Evolutionary conservation across 495 filamentous ascomycete species (phyloP).

Genomic region (Articulospora tetracladia): DNA sequence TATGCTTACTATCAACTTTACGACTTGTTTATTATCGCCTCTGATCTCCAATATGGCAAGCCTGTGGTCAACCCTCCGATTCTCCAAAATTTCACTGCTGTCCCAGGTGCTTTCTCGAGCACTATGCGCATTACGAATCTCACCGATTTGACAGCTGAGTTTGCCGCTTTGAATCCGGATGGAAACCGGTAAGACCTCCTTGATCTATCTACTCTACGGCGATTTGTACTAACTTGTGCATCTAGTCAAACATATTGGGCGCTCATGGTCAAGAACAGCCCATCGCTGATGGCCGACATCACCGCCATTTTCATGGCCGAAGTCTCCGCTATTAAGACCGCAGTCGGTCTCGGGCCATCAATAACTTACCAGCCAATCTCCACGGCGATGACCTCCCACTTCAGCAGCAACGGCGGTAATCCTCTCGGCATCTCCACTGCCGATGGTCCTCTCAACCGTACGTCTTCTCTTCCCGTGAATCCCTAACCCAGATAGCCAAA

Average conservation of each 20-base stretch:
- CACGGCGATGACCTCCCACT: conserved; percentile 32
- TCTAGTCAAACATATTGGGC: conserved; percentile 41
- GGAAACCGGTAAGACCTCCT: conserved; percentile 36
- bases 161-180: conserved; percentile 35
- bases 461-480: background rate
- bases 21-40: conserved; percentile 33
- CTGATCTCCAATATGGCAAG: conserved; percentile 27
- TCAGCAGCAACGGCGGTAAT: conserved; percentile 45
- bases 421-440: conserved; percentile 44
- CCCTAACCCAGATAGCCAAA: background rate
- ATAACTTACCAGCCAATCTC: conserved; percentile 47
- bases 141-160: conserved; percentile 38
- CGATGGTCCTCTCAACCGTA: conserved; percentile 29
- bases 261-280: conserved; percentile 32
- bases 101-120: conserved; percentile 33
- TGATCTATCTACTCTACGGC: no score
- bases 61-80: conserved; percentile 26
- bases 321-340: conserved; percentile 31
- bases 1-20: conserved; percentile 30
- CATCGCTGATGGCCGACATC: conserved; percentile 32
- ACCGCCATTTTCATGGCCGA: conserved; percentile 33
- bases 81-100: conserved; percentile 27
- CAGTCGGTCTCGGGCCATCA: conserved; percentile 36
- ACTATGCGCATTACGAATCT: conserved; percentile 39
- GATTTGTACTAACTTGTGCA: background rate